Evolutionary conservation across 2,329 filamentous ascomycete genomes (phyloP), one percentile per base, ranked within the genome.

Genomic region (Cladosporium sphaerospermum): DNA sequence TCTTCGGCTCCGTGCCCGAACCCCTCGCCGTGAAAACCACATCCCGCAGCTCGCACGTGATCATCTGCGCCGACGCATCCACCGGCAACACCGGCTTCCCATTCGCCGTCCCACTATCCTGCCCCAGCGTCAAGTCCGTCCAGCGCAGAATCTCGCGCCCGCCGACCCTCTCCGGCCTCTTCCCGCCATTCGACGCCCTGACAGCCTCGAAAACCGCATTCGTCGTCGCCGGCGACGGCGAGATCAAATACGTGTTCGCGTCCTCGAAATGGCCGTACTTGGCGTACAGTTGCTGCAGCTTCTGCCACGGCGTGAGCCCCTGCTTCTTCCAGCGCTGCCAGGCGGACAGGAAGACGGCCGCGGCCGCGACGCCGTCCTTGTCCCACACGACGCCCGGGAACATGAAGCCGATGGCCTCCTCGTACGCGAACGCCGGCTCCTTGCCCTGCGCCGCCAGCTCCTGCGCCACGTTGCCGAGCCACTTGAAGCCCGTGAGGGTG

Each of bases 321-420:
- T 81, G 70, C 2, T 65, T 63, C 16, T 65, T 69, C 75, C 81
- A 84, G 52, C 73, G 67, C 14, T 74, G 73, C 53, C 75, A 73
- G 1, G 79, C 80, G 10, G 75, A 74, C 4, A 85, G 67, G 63
- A 85, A 85, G 13, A 83, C 71, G 9, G 77, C 74, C 3, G 81
- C 79, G 2, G 81, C 81, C 5, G 79, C 75, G 53, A 85, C 77
- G 3, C 81, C 82, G 63, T 85, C 82, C 61, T 85, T 85, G 66
- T 85, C 82, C 59, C 80, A 78, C 37, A 81, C 81, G 1, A 84
- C 77, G 7, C 74, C 68, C 0, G 81, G 75, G 52, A 85, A 82
- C 82, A 85, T 85, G 65, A 83, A 85, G 1, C 82, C 82, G 18
- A 85, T 75, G 7, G 82, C 82, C 67, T 85, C 82, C 66, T 85